A percentile compares a stretch with the other conserved stretches of the same genome.
phyloP scores from a whole-genome alignment of 768 basidiomycete species.

The Dacryopinax spathularia region DNA sequence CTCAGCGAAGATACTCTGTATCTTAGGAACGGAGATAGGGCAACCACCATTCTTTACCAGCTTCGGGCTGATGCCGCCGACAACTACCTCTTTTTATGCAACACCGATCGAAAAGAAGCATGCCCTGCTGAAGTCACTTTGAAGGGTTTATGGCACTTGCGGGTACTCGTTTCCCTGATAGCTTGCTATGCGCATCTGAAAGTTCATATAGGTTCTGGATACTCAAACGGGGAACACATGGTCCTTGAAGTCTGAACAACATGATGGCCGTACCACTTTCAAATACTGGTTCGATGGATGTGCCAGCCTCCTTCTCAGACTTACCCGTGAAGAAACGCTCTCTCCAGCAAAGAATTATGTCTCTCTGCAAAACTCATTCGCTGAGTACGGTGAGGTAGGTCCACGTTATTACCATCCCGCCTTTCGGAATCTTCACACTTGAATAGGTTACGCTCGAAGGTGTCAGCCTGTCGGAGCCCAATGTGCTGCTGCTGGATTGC shows the following conservation, averaged over 20 bases:
- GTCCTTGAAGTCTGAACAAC: constrained; percentile 7
- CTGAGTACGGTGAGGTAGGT: not conserved
- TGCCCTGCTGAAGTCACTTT: constrained; percentile 8
- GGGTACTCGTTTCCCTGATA: not conserved
- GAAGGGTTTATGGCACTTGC: constrained; percentile 8
- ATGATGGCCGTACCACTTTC: constrained; percentile 11
- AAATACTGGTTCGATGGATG: constrained; percentile 15
- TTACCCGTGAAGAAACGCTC: constrained; percentile 2
- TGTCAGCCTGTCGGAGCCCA: constrained; percentile 15
- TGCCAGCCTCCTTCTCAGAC: constrained; percentile 11
- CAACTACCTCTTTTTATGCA: constrained; percentile 16
- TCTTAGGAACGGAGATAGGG: constrained; percentile 9
- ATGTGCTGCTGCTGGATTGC: constrained; percentile 15
- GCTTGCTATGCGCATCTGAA: not conserved
- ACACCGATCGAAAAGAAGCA: constrained; percentile 14
- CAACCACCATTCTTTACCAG: constrained; percentile 15
- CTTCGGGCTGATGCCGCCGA: constrained; percentile 14
- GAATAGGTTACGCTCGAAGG: constrained; percentile 7
- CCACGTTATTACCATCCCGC: not conserved
- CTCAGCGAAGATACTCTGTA: constrained; percentile 12
- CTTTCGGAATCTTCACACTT: not conserved
- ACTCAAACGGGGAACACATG: constrained; percentile 8
- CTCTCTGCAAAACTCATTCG: not conserved
- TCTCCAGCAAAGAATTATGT: not conserved
- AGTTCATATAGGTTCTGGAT: not conserved